phyloP scores from a whole-genome alignment of 192 early-diverging fungal genomes.

The Phycomyces blakesleeanus region DNA sequence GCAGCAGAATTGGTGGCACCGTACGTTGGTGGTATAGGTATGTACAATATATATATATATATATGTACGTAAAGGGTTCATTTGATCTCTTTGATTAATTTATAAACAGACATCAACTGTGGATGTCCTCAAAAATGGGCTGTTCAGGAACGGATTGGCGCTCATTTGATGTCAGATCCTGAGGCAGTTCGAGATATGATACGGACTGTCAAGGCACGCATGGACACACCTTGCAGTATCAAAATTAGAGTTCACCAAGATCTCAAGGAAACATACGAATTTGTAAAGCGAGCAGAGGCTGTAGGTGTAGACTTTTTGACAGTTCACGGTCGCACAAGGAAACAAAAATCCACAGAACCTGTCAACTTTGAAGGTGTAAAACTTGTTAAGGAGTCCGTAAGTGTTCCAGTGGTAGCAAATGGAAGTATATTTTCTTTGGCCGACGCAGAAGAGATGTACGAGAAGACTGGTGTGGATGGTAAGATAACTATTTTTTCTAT shows the following conservation, averaged over 20 bases:
- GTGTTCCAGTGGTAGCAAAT: constrained; percentile 85
- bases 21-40: constrained; percentile 65
- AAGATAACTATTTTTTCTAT: no score
- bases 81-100: constrained; percentile 3
- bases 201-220: constrained; percentile 60
- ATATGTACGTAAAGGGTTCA: background rate
- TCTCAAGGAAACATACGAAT: constrained; percentile 73
- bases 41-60: constrained; percentile 10
- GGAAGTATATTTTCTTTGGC: constrained; percentile 74
- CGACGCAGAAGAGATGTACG: constrained; percentile 76
- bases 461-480: constrained; percentile 76
- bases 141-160: constrained; percentile 82
- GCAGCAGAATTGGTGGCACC: constrained; percentile 81
- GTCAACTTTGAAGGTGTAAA: constrained; percentile 79
- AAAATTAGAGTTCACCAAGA: constrained; percentile 87
- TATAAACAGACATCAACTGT: constrained; percentile 70
- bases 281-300: constrained; percentile 76
- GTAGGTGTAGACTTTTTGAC: constrained; percentile 88
- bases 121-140: constrained; percentile 98
- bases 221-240: constrained; percentile 72
- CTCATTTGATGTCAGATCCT: constrained; percentile 81
- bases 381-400: constrained; percentile 74
- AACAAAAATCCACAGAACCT: constrained; percentile 76
- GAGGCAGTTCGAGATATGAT: constrained; percentile 94
- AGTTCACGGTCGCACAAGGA: constrained; percentile 85